These are phyloP conservation scores for Schizosaccharomyces octosporus DNA, from an alignment of 805 yeast genomes.

Conservation along the genomic window DNA sequence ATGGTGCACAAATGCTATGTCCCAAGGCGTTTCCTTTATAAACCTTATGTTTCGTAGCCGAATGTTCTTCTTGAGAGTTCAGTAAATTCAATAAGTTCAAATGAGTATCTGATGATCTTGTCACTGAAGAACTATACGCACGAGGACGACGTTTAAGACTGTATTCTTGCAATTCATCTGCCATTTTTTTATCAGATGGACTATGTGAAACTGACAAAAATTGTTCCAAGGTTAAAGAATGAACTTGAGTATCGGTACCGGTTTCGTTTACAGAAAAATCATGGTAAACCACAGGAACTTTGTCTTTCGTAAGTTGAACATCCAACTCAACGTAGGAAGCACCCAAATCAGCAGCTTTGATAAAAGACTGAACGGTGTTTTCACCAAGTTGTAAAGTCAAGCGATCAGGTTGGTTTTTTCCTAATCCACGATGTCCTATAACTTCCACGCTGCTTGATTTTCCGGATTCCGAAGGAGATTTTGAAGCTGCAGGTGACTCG, in stretches of 20 bases:
- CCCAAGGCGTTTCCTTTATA: slow-evolving; percentile 89
- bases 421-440: slow-evolving; percentile 88
- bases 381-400: slow-evolving; percentile 80
- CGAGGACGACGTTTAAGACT: neutral
- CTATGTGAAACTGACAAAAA: slow-evolving; percentile 26
- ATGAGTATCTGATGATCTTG: neutral
- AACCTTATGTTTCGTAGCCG: slow-evolving; percentile 46
- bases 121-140: neutral
- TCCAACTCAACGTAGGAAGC: slow-evolving; percentile 94
- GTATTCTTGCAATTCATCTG: neutral
- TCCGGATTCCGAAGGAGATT: neutral
- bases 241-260: slow-evolving; percentile 93
- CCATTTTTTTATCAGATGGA: neutral
- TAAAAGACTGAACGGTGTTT: slow-evolving; percentile 79
- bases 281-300: slow-evolving; percentile 79
- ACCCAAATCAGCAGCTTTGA: slow-evolving; percentile 88
- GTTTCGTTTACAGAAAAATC: slow-evolving; percentile 86
- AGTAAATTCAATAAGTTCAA: neutral
- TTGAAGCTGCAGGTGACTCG: neutral
- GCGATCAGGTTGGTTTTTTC: slow-evolving; percentile 51
- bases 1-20: slow-evolving; percentile 66
- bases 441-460: slow-evolving; percentile 41
- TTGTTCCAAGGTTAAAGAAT: slow-evolving; percentile 68
- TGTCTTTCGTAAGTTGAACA: slow-evolving; percentile 80
- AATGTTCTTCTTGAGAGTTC: neutral